Evolutionary conservation across 2,329 filamentous ascomycete species (phyloP), one percentile per base, ranked within the genome.

Genomic region (Sporothrix luriei): DNA sequence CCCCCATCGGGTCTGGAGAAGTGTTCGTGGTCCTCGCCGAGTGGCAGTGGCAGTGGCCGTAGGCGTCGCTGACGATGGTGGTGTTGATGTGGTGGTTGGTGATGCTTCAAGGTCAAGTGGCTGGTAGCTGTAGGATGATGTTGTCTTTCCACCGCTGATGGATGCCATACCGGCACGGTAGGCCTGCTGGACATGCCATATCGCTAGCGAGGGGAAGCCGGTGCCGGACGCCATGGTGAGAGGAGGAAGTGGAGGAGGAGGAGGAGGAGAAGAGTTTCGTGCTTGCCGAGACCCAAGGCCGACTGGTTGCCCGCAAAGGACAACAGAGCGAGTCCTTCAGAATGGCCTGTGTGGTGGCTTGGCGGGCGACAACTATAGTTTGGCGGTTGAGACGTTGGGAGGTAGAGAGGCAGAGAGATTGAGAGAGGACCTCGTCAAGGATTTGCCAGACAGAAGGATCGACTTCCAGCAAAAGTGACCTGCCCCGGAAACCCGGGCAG

Each of bases 1-100:
- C n/a, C 57, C 68, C 48, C 57, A 55, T 69, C 68, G 68, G 24
- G 68, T 64, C 48, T 64, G 68, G 51, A 69, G 3, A 3, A 62
- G 48, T 16, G 68, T 64, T 48, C 57, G 48, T 38, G 57, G 59
- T 3, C 49, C 55, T 62, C 46, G 33, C 21, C 26, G 48, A 51
- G 49, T 38, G 43, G 43, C 61, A 51, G 49, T 38, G 43, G 43
- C 61, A 14, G 46, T 49, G 24, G 61, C 43, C 33, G 61, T 24
- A 14, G 61, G 3, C 4, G 43, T 26, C 10, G 61, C 11, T 11
- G 49, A 33, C 38, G 57, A 46, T 21, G 55, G 9, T 9, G 52
- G 59, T 59, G 54, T 7, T 19, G 54, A 57, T 21, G 66, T 54
- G 0, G 64, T 24, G 16, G n/a, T 26, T 14, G 46, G 16, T 40